These are phyloP conservation scores for Aspergillus ruber DNA, from an alignment of 2,329 filamentous ascomycete species.

Conservation along the genomic window DNA sequence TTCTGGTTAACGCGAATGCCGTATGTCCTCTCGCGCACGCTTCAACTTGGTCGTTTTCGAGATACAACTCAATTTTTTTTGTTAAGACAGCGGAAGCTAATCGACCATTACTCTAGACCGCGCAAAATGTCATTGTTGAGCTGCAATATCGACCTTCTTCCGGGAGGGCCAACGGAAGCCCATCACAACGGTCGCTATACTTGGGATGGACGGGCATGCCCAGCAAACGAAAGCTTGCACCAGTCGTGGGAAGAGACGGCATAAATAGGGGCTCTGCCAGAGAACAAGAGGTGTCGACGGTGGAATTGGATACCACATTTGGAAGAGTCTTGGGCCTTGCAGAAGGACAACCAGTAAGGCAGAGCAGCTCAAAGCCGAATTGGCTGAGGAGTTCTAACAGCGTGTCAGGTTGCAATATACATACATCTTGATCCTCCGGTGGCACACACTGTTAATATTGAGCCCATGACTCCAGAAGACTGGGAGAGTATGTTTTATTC, in stretches of 20 bases:
- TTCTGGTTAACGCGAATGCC: conserved; percentile 84
- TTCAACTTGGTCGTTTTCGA: not conserved
- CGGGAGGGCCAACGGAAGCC: conserved; percentile 45
- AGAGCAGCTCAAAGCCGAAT: not conserved
- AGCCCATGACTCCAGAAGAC: conserved; percentile 87
- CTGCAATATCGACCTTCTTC: conserved; percentile 64
- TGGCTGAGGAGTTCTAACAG: conserved; percentile 33
- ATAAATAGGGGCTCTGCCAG: conserved; percentile 56
- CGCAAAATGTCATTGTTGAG: conserved; percentile 95
- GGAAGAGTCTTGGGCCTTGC: conserved; percentile 67
- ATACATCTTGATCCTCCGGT: conserved; percentile 86
- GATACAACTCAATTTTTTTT: not conserved
- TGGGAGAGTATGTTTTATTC: conserved; percentile 66
- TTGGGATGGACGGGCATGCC: conserved; percentile 98
- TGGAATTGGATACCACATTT: conserved; percentile 84
- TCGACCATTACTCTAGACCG: conserved; percentile 51
- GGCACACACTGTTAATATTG: conserved; percentile 92
- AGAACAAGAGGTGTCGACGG: conserved; percentile 68
- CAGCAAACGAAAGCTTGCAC: conserved; percentile 73
- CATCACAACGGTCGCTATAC: conserved; percentile 65
- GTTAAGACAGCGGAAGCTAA: not conserved
- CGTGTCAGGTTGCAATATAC: conserved; percentile 48
- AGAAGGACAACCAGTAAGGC: conserved; percentile 71
- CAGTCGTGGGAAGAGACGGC: conserved; percentile 68
- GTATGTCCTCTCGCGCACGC: conserved; percentile 46